Percentiles rank a stretch among this genome's conserved stretches.
Conservation (phyloP, 257 asterid species). For the Paulownia fortunei region DNA sequence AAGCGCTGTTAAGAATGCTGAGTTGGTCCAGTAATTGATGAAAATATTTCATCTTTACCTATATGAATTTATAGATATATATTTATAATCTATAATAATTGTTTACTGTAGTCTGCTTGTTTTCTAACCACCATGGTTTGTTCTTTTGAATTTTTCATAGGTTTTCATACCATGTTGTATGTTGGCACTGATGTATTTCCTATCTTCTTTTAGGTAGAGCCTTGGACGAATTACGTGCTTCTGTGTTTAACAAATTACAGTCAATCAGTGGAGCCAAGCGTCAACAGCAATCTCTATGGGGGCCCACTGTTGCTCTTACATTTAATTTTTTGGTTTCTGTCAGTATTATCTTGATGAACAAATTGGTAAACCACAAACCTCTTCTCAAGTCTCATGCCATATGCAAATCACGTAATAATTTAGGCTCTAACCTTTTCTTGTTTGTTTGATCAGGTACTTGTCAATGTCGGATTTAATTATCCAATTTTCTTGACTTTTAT, state of each 20-base stretch:
- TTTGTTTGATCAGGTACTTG: slow-evolving; percentile 72
- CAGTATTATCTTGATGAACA: slow-evolving; percentile 91
- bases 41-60: not conserved
- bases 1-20: not conserved
- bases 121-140: not conserved
- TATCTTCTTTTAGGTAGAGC: slow-evolving; percentile 69
- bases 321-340: slow-evolving; percentile 92
- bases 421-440: slow-evolving; percentile 20
- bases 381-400: slow-evolving; percentile 15
- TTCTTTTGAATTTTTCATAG: not conserved
- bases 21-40: slow-evolving; percentile 5
- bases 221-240: slow-evolving; percentile 82
- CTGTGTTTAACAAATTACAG: slow-evolving; percentile 71
- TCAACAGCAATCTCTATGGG: slow-evolving; percentile 69
- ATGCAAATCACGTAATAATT: not conserved
- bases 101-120: slow-evolving; percentile 1
- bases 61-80: not conserved
- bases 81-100: not conserved
- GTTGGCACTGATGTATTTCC: slow-evolving; percentile 23
- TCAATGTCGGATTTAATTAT: slow-evolving; percentile 83
- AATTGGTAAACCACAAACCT: slow-evolving; percentile 61
- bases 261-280: slow-evolving; percentile 70
- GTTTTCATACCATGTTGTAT: slow-evolving; percentile 5
- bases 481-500: slow-evolving; percentile 91
- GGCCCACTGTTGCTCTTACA: slow-evolving; percentile 84